phyloP scores from a whole-genome alignment of 306 rosid genomes.

The Prunus mira region DNA sequence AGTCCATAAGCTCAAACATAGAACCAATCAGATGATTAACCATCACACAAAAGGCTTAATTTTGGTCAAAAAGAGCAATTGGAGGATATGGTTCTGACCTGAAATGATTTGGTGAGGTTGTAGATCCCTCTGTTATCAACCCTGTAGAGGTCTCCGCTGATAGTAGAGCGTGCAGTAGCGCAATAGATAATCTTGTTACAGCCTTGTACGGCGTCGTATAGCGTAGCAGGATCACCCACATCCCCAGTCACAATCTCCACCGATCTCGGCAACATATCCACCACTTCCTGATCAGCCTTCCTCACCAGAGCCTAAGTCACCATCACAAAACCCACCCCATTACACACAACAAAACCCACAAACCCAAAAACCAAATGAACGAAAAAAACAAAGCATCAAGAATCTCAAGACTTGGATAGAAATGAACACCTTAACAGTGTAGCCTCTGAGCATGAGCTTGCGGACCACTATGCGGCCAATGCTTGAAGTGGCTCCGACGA shows the following conservation, averaged over 20 bases:
- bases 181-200: slow-evolving; percentile 87
- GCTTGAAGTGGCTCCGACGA: slow-evolving; percentile 89
- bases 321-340: background rate
- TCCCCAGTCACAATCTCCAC: slow-evolving; percentile 78
- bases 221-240: slow-evolving; percentile 78
- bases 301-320: slow-evolving; percentile 75
- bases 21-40: background rate
- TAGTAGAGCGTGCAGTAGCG: slow-evolving; percentile 89
- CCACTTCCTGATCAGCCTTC: slow-evolving; percentile 61
- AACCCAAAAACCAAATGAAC: background rate
- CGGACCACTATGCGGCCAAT: slow-evolving; percentile 89
- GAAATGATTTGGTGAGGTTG: slow-evolving; percentile 86
- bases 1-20: no score
- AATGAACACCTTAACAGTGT: slow-evolving; percentile 62
- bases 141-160: slow-evolving; percentile 84
- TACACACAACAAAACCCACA: background rate
- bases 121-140: slow-evolving; percentile 87
- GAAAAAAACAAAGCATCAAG: background rate
- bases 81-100: slow-evolving; percentile 40
- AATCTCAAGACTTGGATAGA: background rate
- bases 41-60: background rate
- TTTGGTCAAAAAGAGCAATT: background rate
- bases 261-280: slow-evolving; percentile 84
- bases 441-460: slow-evolving; percentile 93
- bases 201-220: slow-evolving; percentile 65